A percentile compares a stretch with the other conserved stretches of the same genome.
Evolutionary conservation across 2,329 filamentous ascomycete genomes (phyloP).

Genomic region (Fusarium poae): DNA sequence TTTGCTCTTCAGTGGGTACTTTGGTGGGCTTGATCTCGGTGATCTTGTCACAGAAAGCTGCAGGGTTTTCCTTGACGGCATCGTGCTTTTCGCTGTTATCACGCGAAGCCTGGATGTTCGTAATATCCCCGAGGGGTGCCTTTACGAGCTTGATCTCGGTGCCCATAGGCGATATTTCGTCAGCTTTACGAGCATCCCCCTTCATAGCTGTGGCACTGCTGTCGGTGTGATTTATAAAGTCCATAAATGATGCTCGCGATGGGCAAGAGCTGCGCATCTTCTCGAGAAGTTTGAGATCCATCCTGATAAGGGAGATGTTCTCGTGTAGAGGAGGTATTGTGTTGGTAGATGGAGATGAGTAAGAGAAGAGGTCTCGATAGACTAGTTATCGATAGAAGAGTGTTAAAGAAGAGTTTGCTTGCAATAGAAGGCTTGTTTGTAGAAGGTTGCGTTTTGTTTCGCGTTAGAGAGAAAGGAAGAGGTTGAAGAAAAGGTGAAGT

Average conservation of each 20-base stretch:
- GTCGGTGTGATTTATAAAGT: conserved; percentile 6
- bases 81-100: not conserved
- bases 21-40: not conserved
- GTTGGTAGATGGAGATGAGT: not conserved
- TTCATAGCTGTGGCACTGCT: not conserved
- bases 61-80: not conserved
- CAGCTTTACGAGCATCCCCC: not conserved
- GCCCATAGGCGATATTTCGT: not conserved
- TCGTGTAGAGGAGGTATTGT: not conserved
- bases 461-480: not conserved
- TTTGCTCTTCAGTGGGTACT: not conserved
- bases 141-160: not conserved
- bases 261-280: conserved; percentile 4
- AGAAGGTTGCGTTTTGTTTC: not conserved
- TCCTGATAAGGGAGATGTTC: not conserved
- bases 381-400: no score
- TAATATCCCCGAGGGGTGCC: not conserved
- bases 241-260: conserved; percentile 14
- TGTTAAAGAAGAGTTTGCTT: not conserved
- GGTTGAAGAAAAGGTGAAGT: not conserved
- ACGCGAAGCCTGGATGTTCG: not conserved
- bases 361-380: not conserved
- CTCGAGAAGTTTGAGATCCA: conserved; percentile 15
- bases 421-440: not conserved
- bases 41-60: not conserved